phyloP scores from a whole-genome alignment of 768 basidiomycete species.

The Cyclocybe aegerita region DNA sequence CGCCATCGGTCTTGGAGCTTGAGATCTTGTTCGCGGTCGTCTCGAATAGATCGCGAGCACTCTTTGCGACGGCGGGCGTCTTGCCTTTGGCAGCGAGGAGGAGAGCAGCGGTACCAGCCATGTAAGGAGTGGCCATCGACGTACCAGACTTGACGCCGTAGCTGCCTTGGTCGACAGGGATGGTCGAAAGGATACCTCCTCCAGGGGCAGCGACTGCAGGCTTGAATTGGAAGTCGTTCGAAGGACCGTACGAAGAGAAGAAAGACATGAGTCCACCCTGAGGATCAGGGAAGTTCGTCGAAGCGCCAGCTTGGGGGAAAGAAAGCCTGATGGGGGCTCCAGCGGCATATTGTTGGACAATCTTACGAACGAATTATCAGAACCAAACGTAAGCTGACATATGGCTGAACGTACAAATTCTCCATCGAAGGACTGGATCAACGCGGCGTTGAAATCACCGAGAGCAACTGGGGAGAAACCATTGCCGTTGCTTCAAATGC shows the following conservation, averaged over 20 bases:
- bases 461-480: slow-evolving; percentile 42
- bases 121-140: slow-evolving; percentile 39
- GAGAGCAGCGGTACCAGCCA: slow-evolving; percentile 41
- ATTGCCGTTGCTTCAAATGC: slow-evolving; percentile 40
- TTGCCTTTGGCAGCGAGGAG: slow-evolving; percentile 37
- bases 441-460: slow-evolving; percentile 45
- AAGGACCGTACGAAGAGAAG: slow-evolving; percentile 57
- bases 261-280: slow-evolving; percentile 55
- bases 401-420: slow-evolving; percentile 44
- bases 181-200: slow-evolving; percentile 46
- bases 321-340: slow-evolving; percentile 40
- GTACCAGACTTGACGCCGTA: slow-evolving; percentile 41
- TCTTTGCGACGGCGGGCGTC: slow-evolving; percentile 19
- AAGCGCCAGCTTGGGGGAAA: slow-evolving; percentile 46
- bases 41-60: slow-evolving; percentile 42
- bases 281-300: slow-evolving; percentile 44
- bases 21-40: slow-evolving; percentile 45
- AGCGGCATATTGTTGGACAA: slow-evolving; percentile 49
- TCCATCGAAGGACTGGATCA: slow-evolving; percentile 58
- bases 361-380: slow-evolving; percentile 24
- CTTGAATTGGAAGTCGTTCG: slow-evolving; percentile 57
- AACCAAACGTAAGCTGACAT: not conserved
- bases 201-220: slow-evolving; percentile 50
- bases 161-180: slow-evolving; percentile 31
- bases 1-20: slow-evolving; percentile 45